Evolutionary conservation across 2,329 filamentous ascomycete species (phyloP), one percentile per base, ranked within the genome.

Genomic region (Scolecobasidium constrictum): DNA sequence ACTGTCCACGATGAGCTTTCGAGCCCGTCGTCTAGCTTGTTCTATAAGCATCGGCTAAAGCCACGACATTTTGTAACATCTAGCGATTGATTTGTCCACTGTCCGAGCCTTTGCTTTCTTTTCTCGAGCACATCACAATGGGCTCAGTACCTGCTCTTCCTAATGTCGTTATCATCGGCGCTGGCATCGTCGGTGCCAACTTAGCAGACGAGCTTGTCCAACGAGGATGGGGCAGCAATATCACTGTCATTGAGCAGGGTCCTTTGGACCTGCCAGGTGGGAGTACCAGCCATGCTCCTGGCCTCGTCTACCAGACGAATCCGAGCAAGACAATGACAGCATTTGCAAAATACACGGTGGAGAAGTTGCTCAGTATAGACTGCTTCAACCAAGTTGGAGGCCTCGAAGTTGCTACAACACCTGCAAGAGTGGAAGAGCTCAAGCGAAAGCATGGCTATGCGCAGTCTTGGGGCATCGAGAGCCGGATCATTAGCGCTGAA

Each of bases 341-440:
- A 3, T 68, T 81, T 41, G 77, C 77, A 2, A 67, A 66, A 36
- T 81, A 81, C 53, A 81, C 77, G 0, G 68, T 79, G 4, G 63
- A 78, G 43, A 81, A 81, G 54, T 58, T 81, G 1, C 56, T 68
- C 4, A 71, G 71, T 0, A 55, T 81, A 9, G 62, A 70, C 44
- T 80, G 75, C 52, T 76, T 81, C 59, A 79, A 79, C 50, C 74
- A 77, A 47, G 68, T 81, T 0, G 77, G 77, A 5, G 76, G 77
- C 7, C 58, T 81, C 7, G 77, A 81, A 52, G 59, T 81, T 7
- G 77, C 77, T 13, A 79, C 75, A 12, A 79, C 74, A 2, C 67
- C 69, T 2, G 75, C 66, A 38, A 62, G 77, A 13, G 51, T 78
- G 31, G 65, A 77, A 50, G 77, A 81, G 33, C 61, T 81, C 18